Percentiles rank a stretch among this genome's conserved stretches.
Conservation (phyloP, 2,329 filamentous ascomycete species). For the Neospermospora avenae region DNA sequence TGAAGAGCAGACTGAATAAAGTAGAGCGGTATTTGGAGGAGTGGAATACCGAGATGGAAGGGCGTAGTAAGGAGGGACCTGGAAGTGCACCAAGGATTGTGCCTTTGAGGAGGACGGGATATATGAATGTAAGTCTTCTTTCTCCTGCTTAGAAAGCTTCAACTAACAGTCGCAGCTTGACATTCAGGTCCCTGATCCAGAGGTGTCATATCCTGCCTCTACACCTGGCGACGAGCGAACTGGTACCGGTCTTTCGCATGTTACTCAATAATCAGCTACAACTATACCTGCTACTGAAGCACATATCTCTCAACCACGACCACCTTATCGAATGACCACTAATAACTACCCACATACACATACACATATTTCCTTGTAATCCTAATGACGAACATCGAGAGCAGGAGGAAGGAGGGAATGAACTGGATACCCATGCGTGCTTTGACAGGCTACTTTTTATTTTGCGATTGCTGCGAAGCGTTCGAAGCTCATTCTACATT, state of each 20-base stretch:
- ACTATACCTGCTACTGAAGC: background rate
- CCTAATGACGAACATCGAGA: background rate
- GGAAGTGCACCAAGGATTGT: constrained; percentile 66
- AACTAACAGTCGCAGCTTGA: constrained; percentile 57
- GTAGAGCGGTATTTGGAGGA: constrained; percentile 80
- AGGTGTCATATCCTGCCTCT: constrained; percentile 47
- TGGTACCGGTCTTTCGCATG: constrained; percentile 16
- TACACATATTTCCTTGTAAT: background rate
- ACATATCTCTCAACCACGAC: background rate
- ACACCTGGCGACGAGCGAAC: constrained; percentile 15
- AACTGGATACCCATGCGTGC: constrained; percentile 1
- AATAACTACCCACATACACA: background rate
- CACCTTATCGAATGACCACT: background rate
- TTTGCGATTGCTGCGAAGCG: background rate
- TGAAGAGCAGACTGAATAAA: constrained; percentile 66
- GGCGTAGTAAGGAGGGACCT: constrained; percentile 50
- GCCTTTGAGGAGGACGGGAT: constrained; percentile 76
- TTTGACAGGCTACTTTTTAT: background rate
- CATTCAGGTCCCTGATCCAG: constrained; percentile 77
- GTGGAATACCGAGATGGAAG: constrained; percentile 76
- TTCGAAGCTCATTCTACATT: background rate
- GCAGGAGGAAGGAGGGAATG: background rate
- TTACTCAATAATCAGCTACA: constrained; percentile 7
- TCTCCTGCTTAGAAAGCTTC: background rate
- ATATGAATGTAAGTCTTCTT: constrained; percentile 67